Evolutionary conservation across 495 filamentous ascomycete genomes (phyloP).

Genomic region (Rhypophila decipiens): DNA sequence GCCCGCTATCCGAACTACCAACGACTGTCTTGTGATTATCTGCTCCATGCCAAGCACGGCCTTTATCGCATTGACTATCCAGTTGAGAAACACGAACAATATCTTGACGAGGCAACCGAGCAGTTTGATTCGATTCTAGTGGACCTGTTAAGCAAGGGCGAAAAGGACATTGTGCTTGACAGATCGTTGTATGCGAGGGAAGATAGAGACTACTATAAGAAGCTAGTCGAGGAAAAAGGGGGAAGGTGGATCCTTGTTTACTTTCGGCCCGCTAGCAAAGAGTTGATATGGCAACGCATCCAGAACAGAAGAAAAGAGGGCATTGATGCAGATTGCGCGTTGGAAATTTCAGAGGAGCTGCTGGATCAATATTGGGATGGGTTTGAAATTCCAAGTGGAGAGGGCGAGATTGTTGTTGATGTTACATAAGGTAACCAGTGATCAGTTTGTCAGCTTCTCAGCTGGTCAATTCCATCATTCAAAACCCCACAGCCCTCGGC

Average conservation of each 20-base stretch:
- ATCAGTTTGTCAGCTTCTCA: no score
- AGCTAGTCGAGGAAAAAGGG: conserved; percentile 20
- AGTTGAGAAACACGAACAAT: conserved; percentile 22
- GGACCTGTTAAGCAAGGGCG: conserved; percentile 16
- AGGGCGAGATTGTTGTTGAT: conserved; percentile 30
- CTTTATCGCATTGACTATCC: conserved; percentile 31
- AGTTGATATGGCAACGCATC: conserved; percentile 27
- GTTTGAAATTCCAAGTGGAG: conserved; percentile 29
- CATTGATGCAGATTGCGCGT: conserved; percentile 33
- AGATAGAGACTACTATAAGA: conserved; percentile 28
- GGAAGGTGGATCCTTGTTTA: conserved; percentile 31
- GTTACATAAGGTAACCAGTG: no score
- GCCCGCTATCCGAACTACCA: conserved; percentile 12
- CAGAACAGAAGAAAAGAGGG: conserved; percentile 18
- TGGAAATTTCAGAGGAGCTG: conserved; percentile 27
- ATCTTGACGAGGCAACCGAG: conserved; percentile 24
- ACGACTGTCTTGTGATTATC: conserved; percentile 26
- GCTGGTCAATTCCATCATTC: no score
- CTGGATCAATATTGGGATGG: conserved; percentile 31
- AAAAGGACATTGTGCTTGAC: conserved; percentile 25
- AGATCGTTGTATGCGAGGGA: conserved; percentile 29
- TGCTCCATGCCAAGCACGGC: conserved; percentile 26
- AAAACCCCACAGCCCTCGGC: no score
- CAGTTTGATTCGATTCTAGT: conserved; percentile 14
- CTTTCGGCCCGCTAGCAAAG: conserved; percentile 22